phyloP scores from a whole-genome alignment of 176 grass and related monocot genomes.

The Aegilops umbellulata region DNA sequence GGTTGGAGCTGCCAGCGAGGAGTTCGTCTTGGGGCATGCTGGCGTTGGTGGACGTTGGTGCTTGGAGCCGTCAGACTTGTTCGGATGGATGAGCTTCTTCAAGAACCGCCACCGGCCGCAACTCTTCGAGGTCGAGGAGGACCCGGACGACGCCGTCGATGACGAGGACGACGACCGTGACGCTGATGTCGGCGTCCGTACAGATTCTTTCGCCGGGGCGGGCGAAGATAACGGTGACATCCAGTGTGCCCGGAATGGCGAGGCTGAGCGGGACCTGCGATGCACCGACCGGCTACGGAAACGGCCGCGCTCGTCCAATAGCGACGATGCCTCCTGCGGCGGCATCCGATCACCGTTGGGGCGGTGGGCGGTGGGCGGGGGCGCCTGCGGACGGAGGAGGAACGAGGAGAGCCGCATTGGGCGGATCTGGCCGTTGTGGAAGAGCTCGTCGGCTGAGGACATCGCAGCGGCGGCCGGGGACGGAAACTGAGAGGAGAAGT shows the following conservation, averaged over 20 bases:
- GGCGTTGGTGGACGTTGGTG: not conserved
- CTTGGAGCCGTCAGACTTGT: constrained; percentile 46
- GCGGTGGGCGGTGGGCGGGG: constrained; percentile 5
- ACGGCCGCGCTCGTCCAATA: constrained; percentile 30
- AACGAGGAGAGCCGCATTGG: constrained; percentile 40
- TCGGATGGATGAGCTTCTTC: constrained; percentile 64
- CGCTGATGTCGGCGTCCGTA: constrained; percentile 7
- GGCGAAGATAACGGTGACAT: not conserved
- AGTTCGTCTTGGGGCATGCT: not conserved
- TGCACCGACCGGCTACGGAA: constrained; percentile 45
- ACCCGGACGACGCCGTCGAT: constrained; percentile 46
- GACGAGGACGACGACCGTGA: constrained; percentile 40
- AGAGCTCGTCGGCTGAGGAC: constrained; percentile 87
- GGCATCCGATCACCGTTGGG: not conserved
- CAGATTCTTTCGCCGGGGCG: not conserved
- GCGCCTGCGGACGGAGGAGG: constrained; percentile 47
- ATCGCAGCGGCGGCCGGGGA: constrained; percentile 37
- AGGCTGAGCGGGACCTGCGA: constrained; percentile 58
- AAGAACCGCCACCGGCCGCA: constrained; percentile 63
- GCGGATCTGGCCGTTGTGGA: constrained; percentile 86
- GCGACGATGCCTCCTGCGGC: not conserved
- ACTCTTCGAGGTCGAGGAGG: constrained; percentile 33
- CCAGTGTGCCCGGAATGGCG: constrained; percentile 48
- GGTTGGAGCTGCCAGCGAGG: constrained; percentile 15
- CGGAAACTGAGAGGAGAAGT: constrained; percentile 31